phyloP scores from a whole-genome alignment of 139 green algal genomes.

The Gonium pectorale region DNA sequence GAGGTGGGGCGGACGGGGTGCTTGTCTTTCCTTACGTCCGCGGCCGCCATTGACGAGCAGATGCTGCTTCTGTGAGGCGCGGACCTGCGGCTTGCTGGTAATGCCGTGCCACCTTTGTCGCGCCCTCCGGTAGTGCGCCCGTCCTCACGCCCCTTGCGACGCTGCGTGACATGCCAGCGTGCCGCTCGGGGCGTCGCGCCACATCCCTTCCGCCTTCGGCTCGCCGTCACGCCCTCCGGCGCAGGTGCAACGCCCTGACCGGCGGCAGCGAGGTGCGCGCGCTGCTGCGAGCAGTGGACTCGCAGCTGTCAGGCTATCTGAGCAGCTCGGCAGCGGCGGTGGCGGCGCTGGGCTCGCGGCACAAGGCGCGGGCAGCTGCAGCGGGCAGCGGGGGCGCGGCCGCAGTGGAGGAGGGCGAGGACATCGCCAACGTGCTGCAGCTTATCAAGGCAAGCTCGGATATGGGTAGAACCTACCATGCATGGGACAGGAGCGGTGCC shows the following conservation, averaged over 20 bases:
- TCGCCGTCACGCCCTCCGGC: not conserved
- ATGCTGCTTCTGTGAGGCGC: too few relatives aligned
- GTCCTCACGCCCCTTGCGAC: too few relatives aligned
- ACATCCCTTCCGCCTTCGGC: not conserved
- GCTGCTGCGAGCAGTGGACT: constrained; percentile 16
- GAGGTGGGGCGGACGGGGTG: constrained; percentile 25
- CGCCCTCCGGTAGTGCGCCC: too few relatives aligned
- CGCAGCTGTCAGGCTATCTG: constrained; percentile 31
- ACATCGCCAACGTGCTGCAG: constrained; percentile 43
- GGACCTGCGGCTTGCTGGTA: too few relatives aligned
- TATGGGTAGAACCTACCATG: too few relatives aligned
- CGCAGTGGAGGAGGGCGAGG: constrained; percentile 23
- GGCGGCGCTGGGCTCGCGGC: not conserved
- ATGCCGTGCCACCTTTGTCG: too few relatives aligned
- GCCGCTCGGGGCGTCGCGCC: too few relatives aligned
- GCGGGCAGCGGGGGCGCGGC: not conserved
- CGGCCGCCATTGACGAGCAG: too few relatives aligned
- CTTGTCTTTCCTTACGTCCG: too few relatives aligned
- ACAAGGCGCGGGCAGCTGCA: not conserved
- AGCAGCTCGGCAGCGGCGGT: constrained; percentile 6
- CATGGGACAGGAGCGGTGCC: too few relatives aligned
- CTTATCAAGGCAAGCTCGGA: constrained; percentile 42
- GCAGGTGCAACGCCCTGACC: constrained; percentile 36
- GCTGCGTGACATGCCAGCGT: too few relatives aligned
- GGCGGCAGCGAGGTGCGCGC: constrained; percentile 48